A percentile compares a stretch with the other conserved stretches of the same genome.
These are phyloP conservation scores for Leptodermis oblonga DNA, from an alignment of 257 asterid genomes.

Conservation along the genomic window DNA sequence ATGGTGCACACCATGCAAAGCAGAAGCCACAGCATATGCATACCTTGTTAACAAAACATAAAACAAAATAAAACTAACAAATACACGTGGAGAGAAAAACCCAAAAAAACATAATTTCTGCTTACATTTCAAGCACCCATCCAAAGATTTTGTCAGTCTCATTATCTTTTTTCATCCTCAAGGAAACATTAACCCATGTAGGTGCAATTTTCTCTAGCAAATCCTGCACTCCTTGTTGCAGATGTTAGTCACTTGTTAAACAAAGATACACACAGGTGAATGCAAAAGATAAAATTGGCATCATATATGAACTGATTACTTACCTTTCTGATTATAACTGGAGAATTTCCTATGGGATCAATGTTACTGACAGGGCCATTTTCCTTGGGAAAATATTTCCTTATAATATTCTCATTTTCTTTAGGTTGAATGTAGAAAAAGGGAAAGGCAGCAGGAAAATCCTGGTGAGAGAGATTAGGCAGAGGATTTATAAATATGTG, in stretches of 20 bases:
- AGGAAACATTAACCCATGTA: conserved; percentile 57
- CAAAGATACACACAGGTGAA: neutral
- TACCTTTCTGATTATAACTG: conserved; percentile 55
- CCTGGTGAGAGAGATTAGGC: conserved; percentile 42
- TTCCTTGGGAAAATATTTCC: conserved; percentile 48
- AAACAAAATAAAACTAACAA: neutral
- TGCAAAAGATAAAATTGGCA: neutral
- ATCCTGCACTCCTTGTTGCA: conserved; percentile 30
- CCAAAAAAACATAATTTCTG: neutral
- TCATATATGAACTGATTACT: neutral
- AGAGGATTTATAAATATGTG: conserved; percentile 52
- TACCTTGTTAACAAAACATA: conserved; percentile 36
- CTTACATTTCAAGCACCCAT: conserved; percentile 70
- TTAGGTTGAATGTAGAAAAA: conserved; percentile 55
- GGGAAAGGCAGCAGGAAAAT: conserved; percentile 48
- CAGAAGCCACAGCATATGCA: conserved; percentile 62
- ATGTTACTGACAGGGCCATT: conserved; percentile 48
- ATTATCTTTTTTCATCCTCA: conserved; percentile 49
- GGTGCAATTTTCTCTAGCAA: conserved; percentile 56
- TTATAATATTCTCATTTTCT: conserved; percentile 34
- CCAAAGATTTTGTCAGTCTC: conserved; percentile 55
- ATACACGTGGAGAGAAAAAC: conserved; percentile 7
- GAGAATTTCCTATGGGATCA: conserved; percentile 69
- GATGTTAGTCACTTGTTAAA: neutral
- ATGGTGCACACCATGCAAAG: too few species aligned